These are phyloP conservation scores for Niveomyces coronatus DNA, from an alignment of 2,329 filamentous ascomycete species.

Conservation along the genomic window DNA sequence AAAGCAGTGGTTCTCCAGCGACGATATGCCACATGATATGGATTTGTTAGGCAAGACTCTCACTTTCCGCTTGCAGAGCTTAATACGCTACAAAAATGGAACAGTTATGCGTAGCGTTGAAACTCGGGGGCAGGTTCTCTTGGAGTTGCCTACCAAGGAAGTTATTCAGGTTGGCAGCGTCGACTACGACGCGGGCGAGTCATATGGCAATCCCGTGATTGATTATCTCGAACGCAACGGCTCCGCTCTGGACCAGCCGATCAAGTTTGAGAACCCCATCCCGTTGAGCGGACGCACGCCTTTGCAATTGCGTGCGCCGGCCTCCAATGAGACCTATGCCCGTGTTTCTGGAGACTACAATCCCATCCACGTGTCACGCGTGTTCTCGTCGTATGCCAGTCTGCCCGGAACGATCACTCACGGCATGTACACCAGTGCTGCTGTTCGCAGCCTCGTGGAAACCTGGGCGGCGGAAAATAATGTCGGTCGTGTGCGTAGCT, in stretches of 20 bases:
- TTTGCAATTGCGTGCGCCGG: constrained; percentile 77
- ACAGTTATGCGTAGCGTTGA: constrained; percentile 83
- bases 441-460: constrained; percentile 90
- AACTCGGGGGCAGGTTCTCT: constrained; percentile 82
- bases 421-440: constrained; percentile 98
- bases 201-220: constrained; percentile 91
- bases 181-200: constrained; percentile 83
- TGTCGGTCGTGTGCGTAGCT: constrained; percentile 90
- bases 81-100: constrained; percentile 92
- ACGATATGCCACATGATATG: constrained; percentile 57
- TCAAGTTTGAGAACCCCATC: constrained; percentile 96
- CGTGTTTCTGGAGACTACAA: constrained; percentile 98
- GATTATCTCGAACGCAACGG: constrained; percentile 93
- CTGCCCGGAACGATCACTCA: constrained; percentile 96
- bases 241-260: constrained; percentile 85
- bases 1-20: constrained; percentile 94
- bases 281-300: constrained; percentile 88
- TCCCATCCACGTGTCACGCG: constrained; percentile 94
- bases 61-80: constrained; percentile 87
- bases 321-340: constrained; percentile 96
- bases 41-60: constrained; percentile 88
- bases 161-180: constrained; percentile 95
- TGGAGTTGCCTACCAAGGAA: constrained; percentile 95
- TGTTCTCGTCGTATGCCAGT: constrained; percentile 93
- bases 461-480: constrained; percentile 99